Evolutionary conservation across 106 monocot species (phyloP).

Genomic region (Allium sativum): DNA sequence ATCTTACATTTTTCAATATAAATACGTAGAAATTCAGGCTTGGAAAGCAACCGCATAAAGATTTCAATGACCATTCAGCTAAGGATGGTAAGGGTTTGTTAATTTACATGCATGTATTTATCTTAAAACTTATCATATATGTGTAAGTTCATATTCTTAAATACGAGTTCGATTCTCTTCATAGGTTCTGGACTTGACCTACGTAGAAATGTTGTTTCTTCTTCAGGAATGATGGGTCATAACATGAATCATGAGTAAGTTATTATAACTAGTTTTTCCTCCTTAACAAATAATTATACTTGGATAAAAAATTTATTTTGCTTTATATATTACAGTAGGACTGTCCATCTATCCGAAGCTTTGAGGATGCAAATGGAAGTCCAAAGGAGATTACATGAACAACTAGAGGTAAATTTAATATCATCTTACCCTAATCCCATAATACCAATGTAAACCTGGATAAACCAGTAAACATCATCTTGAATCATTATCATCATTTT

Average conservation of each 20-base stretch:
- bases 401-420: constrained; percentile 43
- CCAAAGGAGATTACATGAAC: constrained; percentile 76
- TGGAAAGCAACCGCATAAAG: constrained; percentile 97
- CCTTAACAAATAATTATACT: neutral
- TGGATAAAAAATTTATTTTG: neutral
- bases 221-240: constrained; percentile 60
- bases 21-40: constrained; percentile 76
- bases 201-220: constrained; percentile 56
- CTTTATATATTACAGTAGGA: constrained; percentile 31
- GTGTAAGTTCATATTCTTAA: neutral
- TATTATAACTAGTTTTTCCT: neutral
- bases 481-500: neutral
- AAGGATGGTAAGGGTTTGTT: constrained; percentile 54
- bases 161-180: neutral
- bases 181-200: constrained; percentile 30
- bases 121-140: too few species aligned
- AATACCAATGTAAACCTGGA: too few species aligned
- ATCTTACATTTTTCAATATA: neutral
- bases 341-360: constrained; percentile 53
- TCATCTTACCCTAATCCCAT: too few species aligned
- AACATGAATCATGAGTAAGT: constrained; percentile 51
- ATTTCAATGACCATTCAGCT: constrained; percentile 68
- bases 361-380: constrained; percentile 84
- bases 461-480: too few species aligned
- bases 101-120: too few species aligned